A percentile compares a stretch with the other conserved stretches of the same genome.
phyloP scores from a whole-genome alignment of 176 grass and related monocot species.

The Chloris gayana region DNA sequence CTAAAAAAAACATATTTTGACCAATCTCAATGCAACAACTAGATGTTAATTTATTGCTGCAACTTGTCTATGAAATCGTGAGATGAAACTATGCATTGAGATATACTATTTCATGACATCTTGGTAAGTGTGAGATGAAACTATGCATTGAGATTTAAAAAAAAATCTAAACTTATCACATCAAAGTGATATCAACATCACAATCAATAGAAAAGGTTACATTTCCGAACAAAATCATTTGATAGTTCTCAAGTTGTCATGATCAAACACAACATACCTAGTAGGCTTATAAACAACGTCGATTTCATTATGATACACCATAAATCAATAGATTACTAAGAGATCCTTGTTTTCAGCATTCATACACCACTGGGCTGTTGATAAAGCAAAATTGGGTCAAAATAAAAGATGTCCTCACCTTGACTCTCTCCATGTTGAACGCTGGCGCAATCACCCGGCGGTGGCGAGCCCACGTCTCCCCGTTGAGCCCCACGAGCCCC shows the following conservation, averaged over 20 bases:
- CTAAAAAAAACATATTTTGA: no score
- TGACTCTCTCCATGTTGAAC: conserved; percentile 81
- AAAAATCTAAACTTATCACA: not conserved
- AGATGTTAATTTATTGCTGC: no score
- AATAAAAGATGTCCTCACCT: conserved; percentile 41
- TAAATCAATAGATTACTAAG: not conserved
- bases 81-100: no score
- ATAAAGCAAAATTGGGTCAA: not conserved
- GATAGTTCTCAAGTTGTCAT: not conserved
- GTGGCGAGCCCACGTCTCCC: conserved; percentile 65
- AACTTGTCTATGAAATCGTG: no score
- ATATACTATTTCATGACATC: no score
- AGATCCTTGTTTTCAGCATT: not conserved
- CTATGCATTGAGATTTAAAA: not conserved
- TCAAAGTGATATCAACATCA: not conserved
- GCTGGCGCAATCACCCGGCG: conserved; percentile 67
- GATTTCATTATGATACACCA: not conserved
- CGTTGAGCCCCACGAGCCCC: conserved; percentile 58
- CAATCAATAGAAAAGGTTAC: not conserved
- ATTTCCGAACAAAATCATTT: not conserved
- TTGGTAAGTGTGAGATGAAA: no score
- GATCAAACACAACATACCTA: not conserved
- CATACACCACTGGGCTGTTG: not conserved
- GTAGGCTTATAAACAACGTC: not conserved
- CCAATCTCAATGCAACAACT: no score